These are phyloP conservation scores for Lecanicillium sp. DNA, from an alignment of 2,329 filamentous ascomycete species.

Conservation along the genomic window DNA sequence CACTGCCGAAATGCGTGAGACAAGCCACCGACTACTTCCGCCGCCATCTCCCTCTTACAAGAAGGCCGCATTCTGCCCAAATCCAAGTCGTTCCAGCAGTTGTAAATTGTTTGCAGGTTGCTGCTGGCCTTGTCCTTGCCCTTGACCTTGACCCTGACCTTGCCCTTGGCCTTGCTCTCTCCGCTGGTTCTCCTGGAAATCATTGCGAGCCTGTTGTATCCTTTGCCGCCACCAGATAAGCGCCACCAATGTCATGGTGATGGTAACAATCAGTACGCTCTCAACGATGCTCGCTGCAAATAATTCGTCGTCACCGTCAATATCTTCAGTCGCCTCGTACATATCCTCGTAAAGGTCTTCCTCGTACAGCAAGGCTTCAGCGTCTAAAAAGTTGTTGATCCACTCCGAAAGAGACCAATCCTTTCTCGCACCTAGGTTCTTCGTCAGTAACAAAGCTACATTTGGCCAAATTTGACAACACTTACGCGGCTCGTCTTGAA, in stretches of 20 bases:
- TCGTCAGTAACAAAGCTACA: background rate
- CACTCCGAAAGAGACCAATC: conserved; percentile 77
- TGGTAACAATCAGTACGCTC: conserved; percentile 70
- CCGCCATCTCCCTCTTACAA: too few species aligned
- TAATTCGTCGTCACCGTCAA: conserved; percentile 50
- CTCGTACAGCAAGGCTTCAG: conserved; percentile 57
- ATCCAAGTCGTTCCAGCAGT: too few species aligned
- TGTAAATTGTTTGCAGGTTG: background rate
- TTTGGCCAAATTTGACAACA: conserved; percentile 7
- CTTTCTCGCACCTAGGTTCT: conserved; percentile 51
- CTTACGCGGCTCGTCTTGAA: conserved; percentile 80
- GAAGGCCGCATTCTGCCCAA: too few species aligned
- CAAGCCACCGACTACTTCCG: too few species aligned
- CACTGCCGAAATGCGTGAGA: too few species aligned
- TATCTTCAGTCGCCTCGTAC: conserved; percentile 40
- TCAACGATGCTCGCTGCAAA: conserved; percentile 76
- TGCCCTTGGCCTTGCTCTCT: conserved; percentile 23
- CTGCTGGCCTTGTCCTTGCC: background rate
- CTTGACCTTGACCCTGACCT: conserved; percentile 8
- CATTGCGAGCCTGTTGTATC: conserved; percentile 49
- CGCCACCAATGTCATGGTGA: conserved; percentile 66
- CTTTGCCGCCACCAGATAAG: conserved; percentile 76
- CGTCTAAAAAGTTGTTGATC: conserved; percentile 75
- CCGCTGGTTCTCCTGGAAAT: conserved; percentile 23
- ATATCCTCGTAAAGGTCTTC: conserved; percentile 46